A percentile compares a stretch with the other conserved stretches of the same genome.
Evolutionary conservation across 306 rosid species (phyloP).

Genomic region (Ormosia emarginata): DNA sequence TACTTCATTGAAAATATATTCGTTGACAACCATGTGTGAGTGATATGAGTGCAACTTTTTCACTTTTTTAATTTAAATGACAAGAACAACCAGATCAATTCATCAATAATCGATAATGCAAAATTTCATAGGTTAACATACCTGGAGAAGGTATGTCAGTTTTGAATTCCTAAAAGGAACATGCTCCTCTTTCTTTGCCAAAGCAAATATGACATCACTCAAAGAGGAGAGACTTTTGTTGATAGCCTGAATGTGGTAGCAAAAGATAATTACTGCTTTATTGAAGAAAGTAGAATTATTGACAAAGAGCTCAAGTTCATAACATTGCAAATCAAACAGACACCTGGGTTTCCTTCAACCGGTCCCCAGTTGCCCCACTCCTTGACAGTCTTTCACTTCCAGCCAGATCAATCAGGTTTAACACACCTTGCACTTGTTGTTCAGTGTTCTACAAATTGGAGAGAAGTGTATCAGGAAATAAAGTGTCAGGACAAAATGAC

Average conservation of each 20-base stretch:
- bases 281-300: not conserved
- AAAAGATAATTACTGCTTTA: not conserved
- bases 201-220: conserved; percentile 86
- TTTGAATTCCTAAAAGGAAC: conserved; percentile 93
- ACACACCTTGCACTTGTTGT: conserved; percentile 94
- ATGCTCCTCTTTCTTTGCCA: conserved; percentile 94
- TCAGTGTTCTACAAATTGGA: conserved; percentile 62
- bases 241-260: conserved; percentile 62
- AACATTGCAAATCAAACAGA: conserved; percentile 8
- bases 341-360: conserved; percentile 98
- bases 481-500: not conserved
- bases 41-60: not conserved
- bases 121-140: conserved; percentile 21
- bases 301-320: not conserved
- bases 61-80: not conserved
- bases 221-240: conserved; percentile 83
- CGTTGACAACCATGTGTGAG: not conserved
- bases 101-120: not conserved
- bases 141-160: conserved; percentile 93
- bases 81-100: not conserved
- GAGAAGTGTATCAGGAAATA: conserved; percentile 6
- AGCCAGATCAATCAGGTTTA: conserved; percentile 90
- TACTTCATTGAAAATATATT: not conserved
- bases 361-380: conserved; percentile 94
- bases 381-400: conserved; percentile 94